Evolutionary conservation across 768 basidiomycete genomes (phyloP), one percentile per base, ranked within the genome.

Genomic region (Mrakia blollopis): DNA sequence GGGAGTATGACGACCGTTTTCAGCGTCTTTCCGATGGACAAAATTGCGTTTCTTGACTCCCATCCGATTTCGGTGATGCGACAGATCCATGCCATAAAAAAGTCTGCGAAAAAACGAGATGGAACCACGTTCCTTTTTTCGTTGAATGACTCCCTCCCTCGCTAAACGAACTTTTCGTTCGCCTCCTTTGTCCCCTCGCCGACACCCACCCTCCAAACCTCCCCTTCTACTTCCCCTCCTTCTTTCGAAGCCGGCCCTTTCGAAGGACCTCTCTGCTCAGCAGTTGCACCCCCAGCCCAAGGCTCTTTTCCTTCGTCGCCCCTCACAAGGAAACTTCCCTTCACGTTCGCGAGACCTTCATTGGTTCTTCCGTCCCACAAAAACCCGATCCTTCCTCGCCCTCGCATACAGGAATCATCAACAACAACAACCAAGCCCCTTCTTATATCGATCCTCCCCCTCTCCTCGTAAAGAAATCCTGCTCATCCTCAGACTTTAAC

Each of bases 181-280:
- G 50, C 16, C 61, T 62, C 30, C 13, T 62, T 28, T 30, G 2
- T 23, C 25, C 61, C 10, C 32, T 16, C 28, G 32, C 25, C 61
- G 28, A 30, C 32, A 10, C 28, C n/a, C 63, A 21, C n/a, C n/a
- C n/a, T n/a, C n/a, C n/a, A n/a, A 50, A 50, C 16, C 47, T 50
- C 16, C 30, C 14, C 61, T 32, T 28, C 41, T 68, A 13, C 62
- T 32, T 67, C 41, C 13, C 74, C 62, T 11, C 35, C 62, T 44
- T 30, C 62, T 63, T 75, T 32, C 41, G 62, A 65, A 65, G 63
- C 63, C 32, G 28, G 63, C 28, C 63, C 63, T 35, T 35, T 39
- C 32, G n/a, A 35, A 39, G 32, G 30, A 1, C 63, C 63, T 35
- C 18, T 65, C 63, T 65, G 32, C 63, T 37, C 14, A 57, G 57